Evolutionary conservation across 2,329 filamentous ascomycete species (phyloP).

Genomic region (Aspergillus novofumigatus): DNA sequence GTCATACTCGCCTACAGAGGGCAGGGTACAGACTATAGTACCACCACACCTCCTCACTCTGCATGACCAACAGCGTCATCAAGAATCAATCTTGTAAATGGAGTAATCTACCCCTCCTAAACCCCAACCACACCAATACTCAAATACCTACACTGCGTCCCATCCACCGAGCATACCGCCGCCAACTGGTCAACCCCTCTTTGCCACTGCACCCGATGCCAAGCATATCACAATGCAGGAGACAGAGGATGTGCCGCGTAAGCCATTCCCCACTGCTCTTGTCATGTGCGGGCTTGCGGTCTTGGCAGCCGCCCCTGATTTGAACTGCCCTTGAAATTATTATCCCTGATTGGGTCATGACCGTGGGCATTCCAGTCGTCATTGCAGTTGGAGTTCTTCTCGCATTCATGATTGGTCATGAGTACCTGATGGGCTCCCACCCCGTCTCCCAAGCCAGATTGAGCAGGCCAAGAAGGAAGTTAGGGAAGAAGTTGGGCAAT

Average conservation of each 20-base stretch:
- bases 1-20: neutral
- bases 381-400: neutral
- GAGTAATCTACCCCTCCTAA: neutral
- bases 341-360: neutral
- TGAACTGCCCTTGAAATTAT: neutral
- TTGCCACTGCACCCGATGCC: neutral
- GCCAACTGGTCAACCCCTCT: slow-evolving; percentile 4
- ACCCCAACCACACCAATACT: neutral
- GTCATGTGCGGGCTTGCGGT: neutral
- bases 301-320: neutral
- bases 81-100: neutral
- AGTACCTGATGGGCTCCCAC: neutral
- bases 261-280: neutral
- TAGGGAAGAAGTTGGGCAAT: neutral
- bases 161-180: neutral
- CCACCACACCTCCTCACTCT: neutral
- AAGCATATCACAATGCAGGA: neutral
- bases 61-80: neutral
- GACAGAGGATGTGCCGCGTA: neutral
- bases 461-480: neutral
- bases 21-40: neutral
- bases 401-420: neutral
- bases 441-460: neutral
- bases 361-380: neutral
- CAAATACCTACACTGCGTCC: neutral